A percentile compares a stretch with the other conserved stretches of the same genome.
Evolutionary conservation across 108 stramenopile species (phyloP).

Genomic region (Halocafeteria seosinensis): DNA sequence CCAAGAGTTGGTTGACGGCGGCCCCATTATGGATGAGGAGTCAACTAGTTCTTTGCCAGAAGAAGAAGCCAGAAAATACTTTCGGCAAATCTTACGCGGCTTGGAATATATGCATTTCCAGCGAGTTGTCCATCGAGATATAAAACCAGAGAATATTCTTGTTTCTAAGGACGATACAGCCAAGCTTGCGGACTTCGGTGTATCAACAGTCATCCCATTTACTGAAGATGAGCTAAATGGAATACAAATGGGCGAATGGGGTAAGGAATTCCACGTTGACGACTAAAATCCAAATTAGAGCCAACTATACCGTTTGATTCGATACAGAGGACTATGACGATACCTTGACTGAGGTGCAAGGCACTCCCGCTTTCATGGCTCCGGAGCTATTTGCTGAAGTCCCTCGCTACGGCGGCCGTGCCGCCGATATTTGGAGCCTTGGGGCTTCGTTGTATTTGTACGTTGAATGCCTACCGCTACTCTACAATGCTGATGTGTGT

Average conservation of each 20-base stretch:
- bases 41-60: conserved; percentile 6
- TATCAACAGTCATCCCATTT: conserved; percentile 7
- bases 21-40: conserved; percentile 36
- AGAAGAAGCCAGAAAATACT: neutral
- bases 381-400: conserved; percentile 31
- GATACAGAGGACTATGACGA: conserved; percentile 1
- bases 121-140: conserved; percentile 36
- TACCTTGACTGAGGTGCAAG: conserved; percentile 6
- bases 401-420: conserved; percentile 19
- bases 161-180: conserved; percentile 7
- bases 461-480: too few relatives aligned
- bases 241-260: too few relatives aligned
- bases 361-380: conserved; percentile 46
- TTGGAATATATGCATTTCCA: conserved; percentile 31
- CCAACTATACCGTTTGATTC: too few relatives aligned
- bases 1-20: conserved; percentile 31
- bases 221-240: too few relatives aligned
- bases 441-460: conserved; percentile 36
- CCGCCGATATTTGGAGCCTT: conserved; percentile 40
- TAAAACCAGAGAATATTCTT: conserved; percentile 41
- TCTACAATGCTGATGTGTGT: too few relatives aligned
- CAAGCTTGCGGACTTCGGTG: conserved; percentile 20
- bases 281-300: too few relatives aligned
- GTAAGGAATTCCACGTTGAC: too few relatives aligned
- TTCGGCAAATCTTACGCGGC: conserved; percentile 18